Base-by-base conservation (phyloP, 1,284 basidiomycete genomes). In the Clitocybe nebularis region DNA sequence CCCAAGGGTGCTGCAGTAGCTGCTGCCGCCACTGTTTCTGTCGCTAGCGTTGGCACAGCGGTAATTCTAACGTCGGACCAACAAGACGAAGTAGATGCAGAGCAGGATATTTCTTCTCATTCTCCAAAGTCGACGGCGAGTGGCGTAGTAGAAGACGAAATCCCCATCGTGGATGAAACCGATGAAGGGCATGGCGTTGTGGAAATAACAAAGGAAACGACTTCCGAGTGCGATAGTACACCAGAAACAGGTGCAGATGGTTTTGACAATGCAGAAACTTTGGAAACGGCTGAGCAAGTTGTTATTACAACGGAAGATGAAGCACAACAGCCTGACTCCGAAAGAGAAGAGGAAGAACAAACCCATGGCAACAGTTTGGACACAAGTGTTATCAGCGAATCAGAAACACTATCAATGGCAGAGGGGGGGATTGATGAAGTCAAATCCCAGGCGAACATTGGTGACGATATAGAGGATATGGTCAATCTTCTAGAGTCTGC, bases 401-500 rank as follows among this genome's bases (percentile, higher is more conserved):
- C 51, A 22, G 54, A 51, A 11, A 36, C 39, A 34, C 39, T 35
- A 32, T 28, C 38, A 5, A 49, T 49, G 19, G 39, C 43, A 14
- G 48, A 52, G 17, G 53, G 46, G 26, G 48, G 45, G 23, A 39
- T 42, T 3, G 46, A 55, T 26, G 51, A 59, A 28, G 46, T 50
- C 20, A 52, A 53, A 20, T 26, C 41, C 4, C 32, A 23, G 17
- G 8, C 26, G 14, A 41, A 54, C 11, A 37, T 36, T 25, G 56
- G 52, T 32, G 45, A 58, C 11, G 68, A 82, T 21, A 66, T 82
- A 21, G 84, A 77, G 56, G 75, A 77, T 43, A 77, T 85, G 41
- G 77, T 86, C 49, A 77, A 72, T 50, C 67, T 84, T 51, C 73
- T 85, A 8, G 79, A 86, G 60, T 59, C 66, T 0, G 55, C 50